Percentiles rank a stretch among this genome's conserved stretches.
These are phyloP conservation scores for Aegle marmelos DNA, from an alignment of 345 rosid genomes.

Conservation along the genomic window DNA sequence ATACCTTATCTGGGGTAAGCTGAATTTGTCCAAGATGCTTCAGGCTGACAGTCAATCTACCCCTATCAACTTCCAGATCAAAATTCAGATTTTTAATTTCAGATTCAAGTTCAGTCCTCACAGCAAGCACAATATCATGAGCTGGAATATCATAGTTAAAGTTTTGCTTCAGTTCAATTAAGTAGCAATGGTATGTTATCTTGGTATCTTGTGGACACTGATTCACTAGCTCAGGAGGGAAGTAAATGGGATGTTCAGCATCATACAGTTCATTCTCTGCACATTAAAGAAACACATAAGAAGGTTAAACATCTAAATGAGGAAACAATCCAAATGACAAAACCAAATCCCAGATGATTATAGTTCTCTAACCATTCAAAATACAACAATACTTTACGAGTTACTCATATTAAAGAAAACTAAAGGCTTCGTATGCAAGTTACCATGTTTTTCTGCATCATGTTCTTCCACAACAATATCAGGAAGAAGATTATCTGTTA, in stretches of 20 bases:
- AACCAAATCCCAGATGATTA: neutral
- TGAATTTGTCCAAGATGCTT: conserved; percentile 43
- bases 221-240: conserved; percentile 68
- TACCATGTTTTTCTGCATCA: conserved; percentile 39
- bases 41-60: conserved; percentile 44
- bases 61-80: conserved; percentile 53
- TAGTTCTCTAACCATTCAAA: neutral
- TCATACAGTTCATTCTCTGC: conserved; percentile 41
- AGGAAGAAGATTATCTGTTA: conserved; percentile 82
- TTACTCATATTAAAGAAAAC: neutral
- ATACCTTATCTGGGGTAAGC: conserved; percentile 46
- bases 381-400: neutral
- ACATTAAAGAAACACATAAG: conserved; percentile 7
- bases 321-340: neutral
- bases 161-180: conserved; percentile 45
- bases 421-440: conserved; percentile 1
- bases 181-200: conserved; percentile 50
- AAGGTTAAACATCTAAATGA: neutral
- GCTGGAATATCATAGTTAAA: conserved; percentile 35
- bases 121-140: conserved; percentile 57
- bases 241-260: conserved; percentile 63
- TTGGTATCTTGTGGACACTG: conserved; percentile 14
- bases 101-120: conserved; percentile 44
- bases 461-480: conserved; percentile 60
- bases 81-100: conserved; percentile 41